phyloP scores from a whole-genome alignment of 2,329 filamentous ascomycete species.

The Sporothrix dimorphospora region DNA sequence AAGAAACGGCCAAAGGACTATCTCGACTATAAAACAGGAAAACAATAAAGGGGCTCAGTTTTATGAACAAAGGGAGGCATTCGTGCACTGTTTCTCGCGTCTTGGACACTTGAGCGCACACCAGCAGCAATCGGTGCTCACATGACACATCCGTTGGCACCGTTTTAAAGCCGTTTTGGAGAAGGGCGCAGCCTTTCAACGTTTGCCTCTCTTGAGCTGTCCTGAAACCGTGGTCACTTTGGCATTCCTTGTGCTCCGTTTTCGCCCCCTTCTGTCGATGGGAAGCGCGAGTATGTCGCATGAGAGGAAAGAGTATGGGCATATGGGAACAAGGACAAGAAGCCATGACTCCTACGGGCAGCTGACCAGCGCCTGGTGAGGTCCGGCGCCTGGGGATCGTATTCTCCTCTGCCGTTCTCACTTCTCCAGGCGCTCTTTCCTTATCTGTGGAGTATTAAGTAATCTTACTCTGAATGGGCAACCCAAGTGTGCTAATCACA shows the following conservation, averaged over 20 bases:
- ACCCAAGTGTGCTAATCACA: conserved; percentile 16
- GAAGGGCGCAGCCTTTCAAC: not conserved
- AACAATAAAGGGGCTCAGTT: not conserved
- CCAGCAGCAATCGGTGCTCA: not conserved
- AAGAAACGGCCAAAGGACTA: not conserved
- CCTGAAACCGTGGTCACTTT: not conserved
- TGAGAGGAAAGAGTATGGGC: not conserved
- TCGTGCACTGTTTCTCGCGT: not conserved
- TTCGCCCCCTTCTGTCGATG: not conserved
- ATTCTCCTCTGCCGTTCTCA: not conserved
- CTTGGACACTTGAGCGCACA: not conserved
- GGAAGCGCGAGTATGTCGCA: too few species aligned
- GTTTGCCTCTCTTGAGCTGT: not conserved
- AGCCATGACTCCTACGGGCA: conserved; percentile 4
- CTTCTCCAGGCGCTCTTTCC: conserved; percentile 4
- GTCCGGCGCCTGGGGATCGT: not conserved
- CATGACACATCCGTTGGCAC: not conserved
- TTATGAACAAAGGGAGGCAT: not conserved
- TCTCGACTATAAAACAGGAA: not conserved
- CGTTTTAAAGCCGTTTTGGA: conserved; percentile 8
- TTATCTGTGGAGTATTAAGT: conserved; percentile 25
- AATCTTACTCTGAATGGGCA: too few species aligned
- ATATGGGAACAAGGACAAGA: not conserved
- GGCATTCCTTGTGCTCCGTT: not conserved
- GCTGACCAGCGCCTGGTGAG: conserved; percentile 3